Base-by-base conservation (phyloP, 202 grass and related monocot genomes). In the Digitaria exilis region DNA sequence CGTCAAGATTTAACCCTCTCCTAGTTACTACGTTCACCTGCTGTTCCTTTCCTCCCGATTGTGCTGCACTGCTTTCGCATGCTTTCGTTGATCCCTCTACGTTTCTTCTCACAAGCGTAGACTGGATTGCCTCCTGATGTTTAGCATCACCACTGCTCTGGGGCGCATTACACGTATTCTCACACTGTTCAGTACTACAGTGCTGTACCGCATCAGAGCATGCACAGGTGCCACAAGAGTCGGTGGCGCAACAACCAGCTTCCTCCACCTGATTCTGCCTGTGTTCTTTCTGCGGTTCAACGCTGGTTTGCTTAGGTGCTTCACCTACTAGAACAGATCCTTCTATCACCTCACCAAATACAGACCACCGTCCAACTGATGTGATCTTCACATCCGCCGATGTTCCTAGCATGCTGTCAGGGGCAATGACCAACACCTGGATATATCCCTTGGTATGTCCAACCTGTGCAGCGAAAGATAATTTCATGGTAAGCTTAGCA, bases 371-470 rank as follows among this genome's bases (percentile, higher is more conserved):
- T 70, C 91, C 91, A 4, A 94, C 78, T 59, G 96, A 96, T 54
- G 89, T 92, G 34, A 98, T 94, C 81, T 90, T 96, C 26, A 79
- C 91, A 82, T 94, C 43, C n/a, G 86, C 87, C 15, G 87, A 92
- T 60, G 83, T 89, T 76, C 93, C 96, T 69, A 98, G 43, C 82
- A 96, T 85, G 25, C 87, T 89, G 35, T 94, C 96, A 9, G 90
- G 87, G 67, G 93, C 96, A 84, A 94, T 87, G 59, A 98, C 89
- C 79, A 98, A 91, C 56, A 96, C 96, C 81, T 96, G 91, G 75
- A 96, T 94, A 71, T 98, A 98, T 18, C 81, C 93, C 87, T 98
- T 94, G 54, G 93, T 96, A 89, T 98, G 96, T 39, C 96, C 93
- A 76, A 96, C 91, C 96, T 98, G 79, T 67, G 55, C 52, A 82